phyloP scores from a whole-genome alignment of 2,329 filamentous ascomycete species.

The Epichloe elymi region DNA sequence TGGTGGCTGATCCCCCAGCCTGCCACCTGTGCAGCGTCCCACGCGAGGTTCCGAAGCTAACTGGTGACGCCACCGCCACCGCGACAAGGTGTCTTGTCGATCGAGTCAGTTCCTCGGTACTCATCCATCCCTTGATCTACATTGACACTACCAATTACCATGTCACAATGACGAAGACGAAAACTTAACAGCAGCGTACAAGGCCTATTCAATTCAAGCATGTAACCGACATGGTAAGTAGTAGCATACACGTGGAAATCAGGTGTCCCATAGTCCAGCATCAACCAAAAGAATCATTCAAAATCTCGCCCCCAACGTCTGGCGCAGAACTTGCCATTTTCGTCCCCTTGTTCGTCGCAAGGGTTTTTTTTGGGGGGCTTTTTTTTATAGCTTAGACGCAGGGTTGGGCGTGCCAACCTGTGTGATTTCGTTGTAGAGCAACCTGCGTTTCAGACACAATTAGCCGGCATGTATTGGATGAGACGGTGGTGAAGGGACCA shows the following conservation, averaged over 20 bases:
- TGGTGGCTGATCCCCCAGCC: background rate
- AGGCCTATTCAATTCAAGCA: background rate
- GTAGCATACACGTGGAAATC: background rate
- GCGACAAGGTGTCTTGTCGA: too few species aligned
- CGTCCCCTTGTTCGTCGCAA: too few species aligned
- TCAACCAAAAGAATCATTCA: too few species aligned
- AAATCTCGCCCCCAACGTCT: background rate
- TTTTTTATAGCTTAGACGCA: slow-evolving; percentile 47
- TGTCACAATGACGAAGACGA: background rate
- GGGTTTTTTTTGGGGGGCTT: slow-evolving; percentile 23
- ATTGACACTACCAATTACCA: background rate
- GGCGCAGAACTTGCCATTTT: background rate
- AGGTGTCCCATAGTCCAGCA: background rate
- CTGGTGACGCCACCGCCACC: too few species aligned
- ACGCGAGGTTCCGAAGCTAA: too few species aligned
- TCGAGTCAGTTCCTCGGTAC: background rate
- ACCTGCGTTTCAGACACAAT: slow-evolving; percentile 29
- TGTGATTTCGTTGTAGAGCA: slow-evolving; percentile 83
- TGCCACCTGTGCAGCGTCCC: background rate
- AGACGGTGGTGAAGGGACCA: background rate
- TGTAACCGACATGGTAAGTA: background rate
- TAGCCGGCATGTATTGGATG: background rate
- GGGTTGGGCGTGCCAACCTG: slow-evolving; percentile 48
- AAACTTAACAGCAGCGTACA: background rate
- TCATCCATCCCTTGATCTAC: too few species aligned